Conservation (phyloP, 116 monocot species). For the Dioscorea cayenensis region DNA sequence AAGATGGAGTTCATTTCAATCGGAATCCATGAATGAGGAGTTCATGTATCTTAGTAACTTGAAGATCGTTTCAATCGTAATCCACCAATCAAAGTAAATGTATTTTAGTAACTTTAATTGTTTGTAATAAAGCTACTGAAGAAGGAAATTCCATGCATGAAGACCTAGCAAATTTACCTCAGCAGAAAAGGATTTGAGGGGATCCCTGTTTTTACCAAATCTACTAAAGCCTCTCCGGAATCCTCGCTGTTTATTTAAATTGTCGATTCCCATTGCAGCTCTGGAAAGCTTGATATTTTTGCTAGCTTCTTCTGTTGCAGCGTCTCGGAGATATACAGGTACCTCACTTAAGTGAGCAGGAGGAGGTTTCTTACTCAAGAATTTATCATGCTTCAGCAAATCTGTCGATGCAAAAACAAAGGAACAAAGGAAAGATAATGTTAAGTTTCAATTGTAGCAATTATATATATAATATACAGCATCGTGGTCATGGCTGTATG, state of each 20-base stretch:
- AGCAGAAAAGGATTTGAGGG: conserved; percentile 54
- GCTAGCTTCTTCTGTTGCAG: conserved; percentile 55
- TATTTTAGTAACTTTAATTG: not conserved
- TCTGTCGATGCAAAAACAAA: conserved; percentile 27
- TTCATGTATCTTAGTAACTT: not conserved
- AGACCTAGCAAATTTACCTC: conserved; percentile 29
- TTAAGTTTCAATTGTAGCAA: not conserved
- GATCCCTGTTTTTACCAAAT: conserved; percentile 59
- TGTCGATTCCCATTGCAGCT: conserved; percentile 70
- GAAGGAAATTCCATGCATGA: not conserved
- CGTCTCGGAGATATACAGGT: conserved; percentile 78
- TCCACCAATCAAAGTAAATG: not conserved
- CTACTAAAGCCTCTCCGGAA: conserved; percentile 42
- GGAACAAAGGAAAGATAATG: not conserved
- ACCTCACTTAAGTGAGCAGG: conserved; percentile 73
- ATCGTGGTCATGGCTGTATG: not conserved
- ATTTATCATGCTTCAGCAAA: conserved; percentile 86
- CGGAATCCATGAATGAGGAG: not conserved
- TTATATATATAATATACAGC: too few relatives aligned
- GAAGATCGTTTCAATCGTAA: too few relatives aligned
- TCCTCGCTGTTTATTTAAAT: conserved; percentile 16
- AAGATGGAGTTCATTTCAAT: not conserved
- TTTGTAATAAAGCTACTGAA: not conserved
- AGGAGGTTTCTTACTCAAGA: conserved; percentile 67
- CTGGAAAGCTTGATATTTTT: conserved; percentile 65